Evolutionary conservation across 345 rosid genomes (phyloP), one percentile per base, ranked within the genome.

Genomic region (Nasturtium officinale): DNA sequence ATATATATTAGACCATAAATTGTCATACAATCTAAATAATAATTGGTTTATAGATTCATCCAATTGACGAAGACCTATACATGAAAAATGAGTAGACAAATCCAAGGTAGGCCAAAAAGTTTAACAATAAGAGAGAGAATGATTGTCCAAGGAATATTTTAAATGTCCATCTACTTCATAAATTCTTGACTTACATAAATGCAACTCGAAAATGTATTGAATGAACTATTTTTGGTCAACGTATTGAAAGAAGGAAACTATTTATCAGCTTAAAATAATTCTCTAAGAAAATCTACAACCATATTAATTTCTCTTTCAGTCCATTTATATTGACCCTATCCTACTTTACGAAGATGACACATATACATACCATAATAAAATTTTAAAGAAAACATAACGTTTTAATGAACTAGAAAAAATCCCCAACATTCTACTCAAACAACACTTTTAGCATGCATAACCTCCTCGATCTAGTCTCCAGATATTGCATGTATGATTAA

Each of bases 61-160:
- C 6, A n/a, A 53, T 6, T n/a, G 55, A 37, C 60, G 30, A 47
- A 28, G 16, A 17, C 13, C 18, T 28, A 29, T 11, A 18, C 9
- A 20, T 6, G 21, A 3, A 12, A 7, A 13, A 18, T 4, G 23
- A 46, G 17, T 53, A 16, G 40, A 54, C 15, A 26, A 40, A 28
- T 40, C 29, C 6, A 28, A 40, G 63, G 40, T 54, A 42, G 9
- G 52, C 28, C 28, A 51, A 53, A 67, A 54, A 2, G 18, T 28
- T 67, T 42, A 42, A 40, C n/a, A 54, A 68, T 12, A 28, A 20
- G 43, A 69, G 43, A 40, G 29, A 52, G 8, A 69, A 69, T 11
- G 6, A 20, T 15, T 30, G 43, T 42, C 42, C 4, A 20, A 13
- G 1, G 47, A 57, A 46, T 32, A 56, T 29, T 43, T 40, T 17